Percentiles rank a stretch among this genome's conserved stretches.
Evolutionary conservation across 148 eudicot genomes (phyloP).

Genomic region (Fallopia convolvulus): DNA sequence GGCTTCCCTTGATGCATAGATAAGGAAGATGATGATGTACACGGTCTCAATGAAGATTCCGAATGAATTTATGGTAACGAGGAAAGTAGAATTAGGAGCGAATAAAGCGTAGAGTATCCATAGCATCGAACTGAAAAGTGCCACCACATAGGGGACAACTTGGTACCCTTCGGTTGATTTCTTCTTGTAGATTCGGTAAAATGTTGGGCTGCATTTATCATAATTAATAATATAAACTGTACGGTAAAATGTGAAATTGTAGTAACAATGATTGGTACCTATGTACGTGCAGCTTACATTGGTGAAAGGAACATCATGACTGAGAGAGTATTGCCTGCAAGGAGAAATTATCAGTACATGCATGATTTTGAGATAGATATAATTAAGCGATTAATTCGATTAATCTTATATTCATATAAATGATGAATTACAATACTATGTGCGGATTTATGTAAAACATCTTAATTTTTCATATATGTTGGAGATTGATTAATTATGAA

Average conservation of each 20-base stretch:
- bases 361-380: background rate
- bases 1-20: constrained; percentile 37
- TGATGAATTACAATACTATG: no score
- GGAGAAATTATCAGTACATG: background rate
- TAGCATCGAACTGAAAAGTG: constrained; percentile 40
- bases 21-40: constrained; percentile 39
- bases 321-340: constrained; percentile 68
- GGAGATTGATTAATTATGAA: no score
- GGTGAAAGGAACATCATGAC: constrained; percentile 87
- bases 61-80: constrained; percentile 52
- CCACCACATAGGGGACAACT: constrained; percentile 53
- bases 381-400: background rate
- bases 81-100: constrained; percentile 32
- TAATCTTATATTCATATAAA: background rate
- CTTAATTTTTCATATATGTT: no score
- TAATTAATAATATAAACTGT: background rate
- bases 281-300: constrained; percentile 35
- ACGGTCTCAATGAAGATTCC: constrained; percentile 54
- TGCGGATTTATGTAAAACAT: no score
- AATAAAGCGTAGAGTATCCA: constrained; percentile 48
- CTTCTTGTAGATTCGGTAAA: constrained; percentile 42
- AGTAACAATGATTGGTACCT: background rate
- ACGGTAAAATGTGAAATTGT: no score
- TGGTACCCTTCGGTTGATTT: constrained; percentile 63
- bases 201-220: constrained; percentile 42